Conservation (phyloP, 371 early-diverging fungal genomes). For the Syncephalastrum sp. region DNA sequence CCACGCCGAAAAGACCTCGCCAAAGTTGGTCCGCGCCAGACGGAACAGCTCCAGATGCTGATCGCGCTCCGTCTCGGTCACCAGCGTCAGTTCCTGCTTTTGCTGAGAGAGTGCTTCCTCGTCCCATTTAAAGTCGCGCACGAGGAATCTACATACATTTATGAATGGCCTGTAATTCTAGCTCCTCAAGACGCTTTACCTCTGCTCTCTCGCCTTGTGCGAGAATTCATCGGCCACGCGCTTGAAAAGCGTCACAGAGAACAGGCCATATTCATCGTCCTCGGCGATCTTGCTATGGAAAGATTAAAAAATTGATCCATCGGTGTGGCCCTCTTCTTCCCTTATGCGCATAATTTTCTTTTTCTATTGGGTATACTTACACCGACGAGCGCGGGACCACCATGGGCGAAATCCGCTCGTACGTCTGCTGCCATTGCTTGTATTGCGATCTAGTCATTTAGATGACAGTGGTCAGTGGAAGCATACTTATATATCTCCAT, state of each 20-base stretch:
- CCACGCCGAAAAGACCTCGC: slow-evolving; percentile 90
- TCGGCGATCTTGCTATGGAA: slow-evolving; percentile 73
- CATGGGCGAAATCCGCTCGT: slow-evolving; percentile 90
- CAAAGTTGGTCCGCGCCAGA: slow-evolving; percentile 90
- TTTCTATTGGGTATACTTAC: slow-evolving; percentile 45
- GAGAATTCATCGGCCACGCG: slow-evolving; percentile 87
- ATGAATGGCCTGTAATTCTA: not conserved
- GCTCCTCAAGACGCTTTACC: slow-evolving; percentile 34
- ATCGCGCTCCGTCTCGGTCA: slow-evolving; percentile 76
- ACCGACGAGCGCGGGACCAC: slow-evolving; percentile 94
- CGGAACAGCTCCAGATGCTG: slow-evolving; percentile 72
- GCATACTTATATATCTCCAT: no score
- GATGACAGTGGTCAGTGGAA: no score
- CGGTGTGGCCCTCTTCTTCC: no score
- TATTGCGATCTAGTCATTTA: slow-evolving; percentile 16
- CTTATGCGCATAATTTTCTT: not conserved
- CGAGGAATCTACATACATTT: slow-evolving; percentile 66
- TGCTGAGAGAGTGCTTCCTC: slow-evolving; percentile 75
- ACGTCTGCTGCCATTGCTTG: slow-evolving; percentile 81
- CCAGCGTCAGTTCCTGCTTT: slow-evolving; percentile 71
- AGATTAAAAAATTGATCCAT: no score
- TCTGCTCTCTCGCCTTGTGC: slow-evolving; percentile 83
- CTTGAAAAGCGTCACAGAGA: slow-evolving; percentile 88
- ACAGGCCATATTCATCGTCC: slow-evolving; percentile 93
- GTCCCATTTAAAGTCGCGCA: slow-evolving; percentile 92